Base-by-base conservation (phyloP, 176 grass and related monocot genomes). In the Pontederia crassipes region DNA sequence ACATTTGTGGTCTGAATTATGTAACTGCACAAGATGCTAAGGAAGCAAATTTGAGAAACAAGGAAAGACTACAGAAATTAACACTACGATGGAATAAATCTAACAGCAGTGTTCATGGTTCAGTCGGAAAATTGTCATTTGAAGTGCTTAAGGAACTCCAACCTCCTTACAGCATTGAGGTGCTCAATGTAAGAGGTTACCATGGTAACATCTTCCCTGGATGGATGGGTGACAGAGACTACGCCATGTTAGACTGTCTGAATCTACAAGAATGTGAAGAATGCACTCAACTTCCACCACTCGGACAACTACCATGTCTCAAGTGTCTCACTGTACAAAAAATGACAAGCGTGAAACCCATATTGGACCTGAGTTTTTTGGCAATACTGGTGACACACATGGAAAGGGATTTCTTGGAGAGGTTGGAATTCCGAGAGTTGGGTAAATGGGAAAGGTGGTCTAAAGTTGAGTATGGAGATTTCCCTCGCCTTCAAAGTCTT, bases 381-480 rank as follows among this genome's bases (percentile, higher is more conserved):
- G 48, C 1, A 58, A 60, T 69, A 32, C 54, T 8, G 32, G 24
- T 10, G 61, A 4, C 67, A 62, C 12, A 62, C 52, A 52, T 17
- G 49, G n/a, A 46, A 73, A 8, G 48, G 54, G 58, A 17, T 87
- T 87, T 62, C 63, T 66, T 13, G 54, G 26, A 29, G 64, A 62
- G 45, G 10, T 58, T 82, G 50, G 73, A 78, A 28, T 65, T 82
- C 52, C 11, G 12, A 13, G 11, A 64, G 27, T 76, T 87, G 79
- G 47, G 17, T 10, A 53, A 78, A n/a, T 79, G 75, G 79, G 75
- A 75, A 57, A 66, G 72, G 14, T 87, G 79, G 84, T 57, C 49
- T 67, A 61, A 63, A 57, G 29, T 68, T 29, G 45, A 82, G 65
- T 66, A 55, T 12, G 35, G 20, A 53, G 57, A 58, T 46, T 87